Evolutionary conservation across 2,329 filamentous ascomycete genomes (phyloP).

Genomic region (Geoglossum cookeanum): DNA sequence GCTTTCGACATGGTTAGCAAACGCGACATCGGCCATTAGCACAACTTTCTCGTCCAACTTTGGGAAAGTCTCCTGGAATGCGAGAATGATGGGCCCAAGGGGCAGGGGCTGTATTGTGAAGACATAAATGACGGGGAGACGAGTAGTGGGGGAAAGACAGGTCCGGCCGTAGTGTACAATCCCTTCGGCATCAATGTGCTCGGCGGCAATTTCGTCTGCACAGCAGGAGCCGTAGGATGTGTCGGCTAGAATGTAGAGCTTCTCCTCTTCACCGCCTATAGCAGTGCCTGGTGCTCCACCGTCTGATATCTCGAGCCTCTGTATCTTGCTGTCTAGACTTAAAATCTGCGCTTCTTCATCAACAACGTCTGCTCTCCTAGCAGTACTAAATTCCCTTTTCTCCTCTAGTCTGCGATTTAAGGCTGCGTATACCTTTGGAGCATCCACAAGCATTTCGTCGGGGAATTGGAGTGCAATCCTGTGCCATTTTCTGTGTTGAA

Average conservation of each 20-base stretch:
- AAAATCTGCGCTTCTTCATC: slow-evolving; percentile 5
- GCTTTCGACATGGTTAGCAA: slow-evolving; percentile 49
- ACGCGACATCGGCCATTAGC: slow-evolving; percentile 80
- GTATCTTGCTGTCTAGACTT: background rate
- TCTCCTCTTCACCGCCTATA: slow-evolving; percentile 19
- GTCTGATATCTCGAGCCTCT: slow-evolving; percentile 1
- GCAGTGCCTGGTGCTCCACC: background rate
- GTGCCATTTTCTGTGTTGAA: slow-evolving; percentile 50
- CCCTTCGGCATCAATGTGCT: slow-evolving; percentile 77
- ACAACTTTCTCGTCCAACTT: slow-evolving; percentile 46
- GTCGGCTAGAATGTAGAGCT: slow-evolving; percentile 74
- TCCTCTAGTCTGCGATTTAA: slow-evolving; percentile 32
- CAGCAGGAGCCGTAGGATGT: slow-evolving; percentile 96
- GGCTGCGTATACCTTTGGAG: slow-evolving; percentile 55
- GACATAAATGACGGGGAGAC: slow-evolving; percentile 75
- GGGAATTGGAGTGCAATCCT: slow-evolving; percentile 88
- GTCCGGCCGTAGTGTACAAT: slow-evolving; percentile 89
- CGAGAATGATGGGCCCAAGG: slow-evolving; percentile 33
- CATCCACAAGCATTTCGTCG: slow-evolving; percentile 77
- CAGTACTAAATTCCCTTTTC: background rate
- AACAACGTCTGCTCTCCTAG: background rate
- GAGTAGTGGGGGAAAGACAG: slow-evolving; percentile 75
- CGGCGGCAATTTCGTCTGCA: slow-evolving; percentile 88
- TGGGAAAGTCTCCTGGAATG: slow-evolving; percentile 51
- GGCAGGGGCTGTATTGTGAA: slow-evolving; percentile 62